Evolutionary conservation across 2,329 filamentous ascomycete species (phyloP).

Genomic region (Fusarium goolgardi): DNA sequence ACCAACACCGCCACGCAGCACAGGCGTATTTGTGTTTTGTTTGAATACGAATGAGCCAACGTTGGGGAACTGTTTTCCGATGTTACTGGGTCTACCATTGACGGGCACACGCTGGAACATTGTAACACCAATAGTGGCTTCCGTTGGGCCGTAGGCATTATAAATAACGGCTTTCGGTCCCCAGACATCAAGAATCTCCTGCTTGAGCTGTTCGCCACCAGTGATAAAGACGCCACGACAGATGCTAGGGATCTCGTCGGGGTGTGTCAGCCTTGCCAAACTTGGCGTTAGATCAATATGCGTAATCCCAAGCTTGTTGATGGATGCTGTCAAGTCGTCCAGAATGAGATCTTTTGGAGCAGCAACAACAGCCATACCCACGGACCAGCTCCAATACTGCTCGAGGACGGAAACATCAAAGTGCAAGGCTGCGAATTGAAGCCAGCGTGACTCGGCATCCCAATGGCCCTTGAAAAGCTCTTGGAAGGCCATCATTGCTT

Average conservation of each 20-base stretch:
- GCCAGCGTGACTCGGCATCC: slow-evolving; percentile 78
- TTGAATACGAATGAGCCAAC: slow-evolving; percentile 84
- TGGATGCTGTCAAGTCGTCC: slow-evolving; percentile 80
- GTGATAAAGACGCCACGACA: slow-evolving; percentile 92
- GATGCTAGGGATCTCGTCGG: slow-evolving; percentile 82
- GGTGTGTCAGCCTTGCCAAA: slow-evolving; percentile 80
- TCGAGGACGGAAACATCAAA: slow-evolving; percentile 95
- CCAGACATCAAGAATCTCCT: slow-evolving; percentile 90
- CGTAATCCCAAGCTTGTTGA: slow-evolving; percentile 79
- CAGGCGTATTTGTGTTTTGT: slow-evolving; percentile 75
- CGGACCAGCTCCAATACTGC: slow-evolving; percentile 95
- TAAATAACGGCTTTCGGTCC: slow-evolving; percentile 84
- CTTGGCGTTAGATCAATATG: slow-evolving; percentile 94
- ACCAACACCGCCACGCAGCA: slow-evolving; percentile 81
- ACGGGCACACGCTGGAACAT: slow-evolving; percentile 85
- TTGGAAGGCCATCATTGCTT: slow-evolving; percentile 89
- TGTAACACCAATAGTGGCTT: slow-evolving; percentile 92
- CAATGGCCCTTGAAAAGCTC: slow-evolving; percentile 80
- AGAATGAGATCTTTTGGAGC: slow-evolving; percentile 87
- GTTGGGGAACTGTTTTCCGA: slow-evolving; percentile 87
- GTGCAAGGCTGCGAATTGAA: slow-evolving; percentile 94
- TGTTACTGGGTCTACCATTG: slow-evolving; percentile 86
- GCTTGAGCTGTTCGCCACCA: slow-evolving; percentile 86
- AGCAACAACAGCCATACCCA: slow-evolving; percentile 85
- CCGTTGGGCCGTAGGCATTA: slow-evolving; percentile 92